A percentile compares a stretch with the other conserved stretches of the same genome.
These are phyloP conservation scores for Globisporangium canariense DNA, from an alignment of 352 stramenopile species.

Conservation along the genomic window DNA sequence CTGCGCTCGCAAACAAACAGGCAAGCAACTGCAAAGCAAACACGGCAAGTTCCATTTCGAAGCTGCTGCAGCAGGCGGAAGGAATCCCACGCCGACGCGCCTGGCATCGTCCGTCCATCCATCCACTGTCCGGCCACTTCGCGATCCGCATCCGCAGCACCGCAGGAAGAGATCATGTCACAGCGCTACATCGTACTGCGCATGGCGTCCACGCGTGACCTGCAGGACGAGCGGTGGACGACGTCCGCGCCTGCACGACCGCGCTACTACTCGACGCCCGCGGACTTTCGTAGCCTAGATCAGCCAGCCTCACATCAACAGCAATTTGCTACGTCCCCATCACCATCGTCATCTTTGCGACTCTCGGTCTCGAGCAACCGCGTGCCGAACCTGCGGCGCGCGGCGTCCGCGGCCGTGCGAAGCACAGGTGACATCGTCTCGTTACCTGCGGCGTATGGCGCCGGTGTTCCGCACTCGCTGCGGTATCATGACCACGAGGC, in stretches of 20 bases:
- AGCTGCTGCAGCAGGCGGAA: too few relatives aligned
- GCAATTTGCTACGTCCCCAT: not conserved
- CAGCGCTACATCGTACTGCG: slow-evolving; percentile 44
- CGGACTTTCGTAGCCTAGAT: slow-evolving; percentile 4
- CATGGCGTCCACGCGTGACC: slow-evolving; percentile 39
- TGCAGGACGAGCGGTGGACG: slow-evolving; percentile 23
- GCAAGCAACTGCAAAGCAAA: too few relatives aligned
- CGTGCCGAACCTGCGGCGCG: slow-evolving; percentile 10
- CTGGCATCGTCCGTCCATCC: not conserved
- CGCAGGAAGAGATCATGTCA: slow-evolving; percentile 23
- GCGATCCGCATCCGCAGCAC: not conserved
- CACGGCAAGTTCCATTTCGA: too few relatives aligned
- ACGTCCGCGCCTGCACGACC: slow-evolving; percentile 2
- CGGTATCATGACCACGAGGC: not conserved
- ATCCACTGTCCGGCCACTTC: not conserved
- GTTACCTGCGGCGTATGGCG: slow-evolving; percentile 1
- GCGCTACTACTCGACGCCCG: slow-evolving; percentile 20
- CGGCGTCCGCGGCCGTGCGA: slow-evolving; percentile 9
- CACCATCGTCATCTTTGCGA: not conserved
- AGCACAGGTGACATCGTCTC: slow-evolving; percentile 11
- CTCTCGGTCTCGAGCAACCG: slow-evolving; percentile 12
- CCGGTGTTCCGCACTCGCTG: not conserved
- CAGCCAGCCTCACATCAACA: not conserved
- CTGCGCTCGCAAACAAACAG: too few relatives aligned
- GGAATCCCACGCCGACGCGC: too few relatives aligned